Conservation (phyloP, 495 filamentous ascomycete genomes). For the Penicillium atrosanguineum region DNA sequence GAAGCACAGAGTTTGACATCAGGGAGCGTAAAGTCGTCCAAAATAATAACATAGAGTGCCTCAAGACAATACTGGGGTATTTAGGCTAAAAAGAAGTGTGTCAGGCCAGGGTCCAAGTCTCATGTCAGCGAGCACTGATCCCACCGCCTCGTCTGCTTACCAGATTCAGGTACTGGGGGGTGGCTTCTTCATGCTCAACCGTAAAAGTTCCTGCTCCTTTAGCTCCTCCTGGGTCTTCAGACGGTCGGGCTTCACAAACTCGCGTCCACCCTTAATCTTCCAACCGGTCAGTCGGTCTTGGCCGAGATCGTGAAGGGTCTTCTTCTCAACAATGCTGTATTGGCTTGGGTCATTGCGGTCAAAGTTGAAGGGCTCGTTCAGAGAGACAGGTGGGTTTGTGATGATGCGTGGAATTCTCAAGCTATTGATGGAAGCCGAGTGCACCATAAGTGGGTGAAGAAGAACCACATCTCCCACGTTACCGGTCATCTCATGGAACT, state of each 20-base stretch:
- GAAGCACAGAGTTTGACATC: neutral
- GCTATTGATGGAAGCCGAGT: conserved; percentile 61
- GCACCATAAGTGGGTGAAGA: conserved; percentile 72
- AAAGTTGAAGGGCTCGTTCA: conserved; percentile 64
- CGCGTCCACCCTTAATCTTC: conserved; percentile 56
- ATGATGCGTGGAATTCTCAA: conserved; percentile 61
- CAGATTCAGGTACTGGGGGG: neutral
- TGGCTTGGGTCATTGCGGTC: conserved; percentile 53
- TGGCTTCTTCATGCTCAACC: conserved; percentile 3
- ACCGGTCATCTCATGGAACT: conserved; percentile 66
- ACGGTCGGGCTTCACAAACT: conserved; percentile 46
- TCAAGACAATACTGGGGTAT: conserved; percentile 2
- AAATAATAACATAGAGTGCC: conserved; percentile 3
- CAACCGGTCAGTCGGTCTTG: conserved; percentile 58
- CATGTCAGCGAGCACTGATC: conserved; percentile 4
- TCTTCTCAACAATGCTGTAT: conserved; percentile 67
- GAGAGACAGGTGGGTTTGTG: conserved; percentile 66
- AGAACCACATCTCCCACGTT: conserved; percentile 65
- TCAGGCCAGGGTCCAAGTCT: neutral
- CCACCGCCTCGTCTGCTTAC: neutral
- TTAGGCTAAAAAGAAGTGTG: conserved; percentile 1
- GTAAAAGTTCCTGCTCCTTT: conserved; percentile 29
- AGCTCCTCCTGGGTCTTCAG: conserved; percentile 39
- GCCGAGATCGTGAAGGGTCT: conserved; percentile 60
- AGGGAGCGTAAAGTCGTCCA: neutral